Conservation (phyloP, 2,329 filamentous ascomycete genomes). For the Sordariomycetes sp. region DNA sequence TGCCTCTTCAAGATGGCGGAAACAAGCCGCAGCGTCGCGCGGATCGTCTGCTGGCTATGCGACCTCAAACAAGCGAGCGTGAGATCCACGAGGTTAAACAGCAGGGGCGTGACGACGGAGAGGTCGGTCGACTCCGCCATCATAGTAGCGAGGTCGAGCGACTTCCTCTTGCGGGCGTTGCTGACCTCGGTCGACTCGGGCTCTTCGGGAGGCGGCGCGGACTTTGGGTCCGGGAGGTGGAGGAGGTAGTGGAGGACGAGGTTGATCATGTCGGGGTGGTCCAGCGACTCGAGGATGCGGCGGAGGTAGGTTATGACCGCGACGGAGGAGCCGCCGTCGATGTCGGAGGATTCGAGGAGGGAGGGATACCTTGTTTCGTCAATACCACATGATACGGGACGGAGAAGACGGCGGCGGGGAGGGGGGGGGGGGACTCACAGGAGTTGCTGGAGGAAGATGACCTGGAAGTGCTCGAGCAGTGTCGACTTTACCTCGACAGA, state of each 20-base stretch:
- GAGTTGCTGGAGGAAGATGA: conserved; percentile 89
- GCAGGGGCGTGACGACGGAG: conserved; percentile 54
- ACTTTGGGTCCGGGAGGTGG: conserved; percentile 50
- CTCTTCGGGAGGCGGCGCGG: background rate
- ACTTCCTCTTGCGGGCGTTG: conserved; percentile 70
- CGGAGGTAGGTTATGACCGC: conserved; percentile 89
- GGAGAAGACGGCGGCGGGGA: conserved; percentile 1
- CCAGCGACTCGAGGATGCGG: conserved; percentile 78
- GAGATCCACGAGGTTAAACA: conserved; percentile 90
- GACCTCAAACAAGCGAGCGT: conserved; percentile 77
- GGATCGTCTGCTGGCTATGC: conserved; percentile 74
- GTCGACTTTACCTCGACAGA: conserved; percentile 88
- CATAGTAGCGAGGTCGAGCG: conserved; percentile 73
- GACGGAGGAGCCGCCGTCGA: conserved; percentile 91
- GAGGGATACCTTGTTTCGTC: conserved; percentile 66
- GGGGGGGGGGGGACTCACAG: conserved; percentile 58
- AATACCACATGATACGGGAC: background rate
- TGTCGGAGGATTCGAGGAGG: conserved; percentile 88
- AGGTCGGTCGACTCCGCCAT: conserved; percentile 59
- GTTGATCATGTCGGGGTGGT: conserved; percentile 88
- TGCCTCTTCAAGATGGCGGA: conserved; percentile 79
- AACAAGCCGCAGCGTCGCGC: conserved; percentile 76
- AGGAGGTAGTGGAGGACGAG: conserved; percentile 88
- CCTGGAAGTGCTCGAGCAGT: conserved; percentile 89
- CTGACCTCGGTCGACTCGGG: conserved; percentile 35